A percentile compares a stretch with the other conserved stretches of the same genome.
Conservation (phyloP, 139 green algal genomes). For the Coelastrella sp. region DNA sequence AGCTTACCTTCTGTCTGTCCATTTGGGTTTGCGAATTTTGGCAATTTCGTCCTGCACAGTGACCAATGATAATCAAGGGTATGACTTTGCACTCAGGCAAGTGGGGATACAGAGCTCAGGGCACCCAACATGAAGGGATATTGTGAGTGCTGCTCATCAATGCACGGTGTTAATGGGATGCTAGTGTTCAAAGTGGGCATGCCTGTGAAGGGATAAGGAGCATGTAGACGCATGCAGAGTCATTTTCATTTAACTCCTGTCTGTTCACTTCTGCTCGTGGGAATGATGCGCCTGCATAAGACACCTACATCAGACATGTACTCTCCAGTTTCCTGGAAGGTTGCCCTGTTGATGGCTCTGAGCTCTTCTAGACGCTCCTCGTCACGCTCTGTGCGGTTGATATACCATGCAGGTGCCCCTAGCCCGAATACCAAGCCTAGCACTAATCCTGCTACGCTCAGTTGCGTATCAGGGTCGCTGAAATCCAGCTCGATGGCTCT, state of each 20-base stretch:
- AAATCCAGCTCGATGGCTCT: slow-evolving; percentile 84
- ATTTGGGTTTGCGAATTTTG: slow-evolving; percentile 81
- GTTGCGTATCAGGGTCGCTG: slow-evolving; percentile 74
- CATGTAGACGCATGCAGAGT: too few species aligned
- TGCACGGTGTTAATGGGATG: too few species aligned
- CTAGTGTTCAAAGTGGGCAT: too few species aligned
- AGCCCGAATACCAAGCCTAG: slow-evolving; percentile 60
- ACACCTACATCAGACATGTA: slow-evolving; percentile 74
- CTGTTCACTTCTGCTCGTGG: too few species aligned
- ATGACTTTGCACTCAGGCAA: too few species aligned
- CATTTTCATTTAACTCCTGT: too few species aligned
- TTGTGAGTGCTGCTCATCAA: too few species aligned
- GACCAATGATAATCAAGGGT: too few species aligned
- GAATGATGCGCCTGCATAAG: too few species aligned
- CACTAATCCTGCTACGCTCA: slow-evolving; percentile 60
- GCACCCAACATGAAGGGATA: too few species aligned
- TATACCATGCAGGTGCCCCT: slow-evolving; percentile 85
- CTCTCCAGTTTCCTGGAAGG: slow-evolving; percentile 82
- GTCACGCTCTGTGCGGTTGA: slow-evolving; percentile 77
- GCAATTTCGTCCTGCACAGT: slow-evolving; percentile 83
- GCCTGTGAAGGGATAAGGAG: too few species aligned
- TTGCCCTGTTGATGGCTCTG: slow-evolving; percentile 83
- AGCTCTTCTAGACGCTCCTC: slow-evolving; percentile 87
- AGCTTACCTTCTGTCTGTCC: slow-evolving; percentile 78
- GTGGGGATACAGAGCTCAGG: too few species aligned